These are phyloP conservation scores for Zygosaccharomyces sapae DNA, from an alignment of 1,139 yeast genomes.

Conservation along the genomic window DNA sequence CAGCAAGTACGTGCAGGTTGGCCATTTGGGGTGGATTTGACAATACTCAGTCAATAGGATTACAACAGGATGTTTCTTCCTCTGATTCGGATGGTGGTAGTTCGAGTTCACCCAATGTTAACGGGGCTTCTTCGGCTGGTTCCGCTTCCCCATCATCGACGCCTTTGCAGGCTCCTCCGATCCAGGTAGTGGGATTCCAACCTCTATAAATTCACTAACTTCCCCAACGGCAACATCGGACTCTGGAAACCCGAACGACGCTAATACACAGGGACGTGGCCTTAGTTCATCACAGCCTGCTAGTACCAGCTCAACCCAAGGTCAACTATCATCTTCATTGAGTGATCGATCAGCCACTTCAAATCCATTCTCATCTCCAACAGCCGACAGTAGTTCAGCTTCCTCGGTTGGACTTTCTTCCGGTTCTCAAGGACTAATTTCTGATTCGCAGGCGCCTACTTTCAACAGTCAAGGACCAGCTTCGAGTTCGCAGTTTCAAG, in stretches of 20 bases:
- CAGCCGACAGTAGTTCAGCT: no score
- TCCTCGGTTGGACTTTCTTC: no score
- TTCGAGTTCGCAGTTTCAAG: no score
- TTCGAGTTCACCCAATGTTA: not conserved
- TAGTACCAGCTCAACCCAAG: no score
- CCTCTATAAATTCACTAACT: not conserved
- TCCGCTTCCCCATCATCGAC: constrained; percentile 1
- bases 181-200: not conserved
- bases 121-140: not conserved
- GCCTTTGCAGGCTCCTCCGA: not conserved
- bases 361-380: no score
- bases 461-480: no score
- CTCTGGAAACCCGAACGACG: not conserved
- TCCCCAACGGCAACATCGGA: not conserved
- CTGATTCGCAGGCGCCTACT: no score
- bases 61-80: not conserved
- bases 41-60: not conserved
- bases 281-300: no score
- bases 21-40: constrained; percentile 4
- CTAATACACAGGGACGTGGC: not conserved
- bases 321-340: no score
- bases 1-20: constrained; percentile 2
- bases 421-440: no score
- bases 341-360: no score
- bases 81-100: not conserved